Conservation (phyloP, 2,329 filamentous ascomycete species). For the Fusarium scirpi region DNA sequence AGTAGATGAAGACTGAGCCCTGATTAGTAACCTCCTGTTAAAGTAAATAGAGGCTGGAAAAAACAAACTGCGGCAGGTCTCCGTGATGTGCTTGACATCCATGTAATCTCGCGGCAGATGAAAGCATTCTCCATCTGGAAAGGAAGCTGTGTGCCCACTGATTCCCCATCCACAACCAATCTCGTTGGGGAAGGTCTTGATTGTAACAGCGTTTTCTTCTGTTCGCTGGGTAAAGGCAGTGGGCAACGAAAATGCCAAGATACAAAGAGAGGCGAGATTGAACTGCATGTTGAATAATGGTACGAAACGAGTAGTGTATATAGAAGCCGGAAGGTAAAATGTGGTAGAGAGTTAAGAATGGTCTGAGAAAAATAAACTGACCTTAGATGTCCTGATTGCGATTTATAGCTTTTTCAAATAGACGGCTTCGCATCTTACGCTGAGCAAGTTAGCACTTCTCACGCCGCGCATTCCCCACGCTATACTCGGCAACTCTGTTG, state of each 20-base stretch:
- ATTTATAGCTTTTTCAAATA: not conserved
- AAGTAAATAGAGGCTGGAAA: too few relatives aligned
- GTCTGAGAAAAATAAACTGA: rapidly evolving
- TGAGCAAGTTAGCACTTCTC: too few relatives aligned
- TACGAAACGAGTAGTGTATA: not conserved
- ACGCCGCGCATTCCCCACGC: not conserved
- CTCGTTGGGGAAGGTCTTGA: not conserved
- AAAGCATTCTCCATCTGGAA: not conserved
- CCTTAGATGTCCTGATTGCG: too few relatives aligned
- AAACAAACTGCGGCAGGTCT: not conserved
- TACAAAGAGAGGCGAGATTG: not conserved
- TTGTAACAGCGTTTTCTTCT: not conserved
- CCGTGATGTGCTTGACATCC: not conserved
- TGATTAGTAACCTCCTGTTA: not conserved
- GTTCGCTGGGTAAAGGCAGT: not conserved
- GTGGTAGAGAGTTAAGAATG: not conserved
- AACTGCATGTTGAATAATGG: not conserved
- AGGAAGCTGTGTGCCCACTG: not conserved
- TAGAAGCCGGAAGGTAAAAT: not conserved
- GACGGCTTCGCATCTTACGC: not conserved
- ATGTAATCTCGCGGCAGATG: not conserved
- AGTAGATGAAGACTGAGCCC: not conserved
- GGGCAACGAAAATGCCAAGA: not conserved
- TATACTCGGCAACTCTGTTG: not conserved
- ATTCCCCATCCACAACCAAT: not conserved